These are phyloP conservation scores for Takashimella tepidaria DNA, from an alignment of 1,284 basidiomycete species.

Conservation along the genomic window DNA sequence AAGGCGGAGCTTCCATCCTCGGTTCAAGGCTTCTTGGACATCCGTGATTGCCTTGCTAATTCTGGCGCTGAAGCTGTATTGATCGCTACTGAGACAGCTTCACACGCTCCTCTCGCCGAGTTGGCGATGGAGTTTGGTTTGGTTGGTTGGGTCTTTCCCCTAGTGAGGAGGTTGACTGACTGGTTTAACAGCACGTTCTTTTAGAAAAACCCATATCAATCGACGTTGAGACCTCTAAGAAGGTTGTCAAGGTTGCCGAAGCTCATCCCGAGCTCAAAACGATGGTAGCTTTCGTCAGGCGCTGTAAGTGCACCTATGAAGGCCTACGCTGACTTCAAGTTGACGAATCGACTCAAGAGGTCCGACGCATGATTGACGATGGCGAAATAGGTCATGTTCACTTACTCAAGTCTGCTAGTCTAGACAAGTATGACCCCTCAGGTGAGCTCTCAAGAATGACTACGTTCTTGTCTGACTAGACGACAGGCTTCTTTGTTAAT, in stretches of 20 bases:
- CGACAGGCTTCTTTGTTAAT: conserved; percentile 24
- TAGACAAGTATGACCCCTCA: conserved; percentile 16
- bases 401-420: conserved; percentile 14
- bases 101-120: conserved; percentile 19
- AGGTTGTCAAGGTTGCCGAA: conserved; percentile 13
- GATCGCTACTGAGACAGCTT: conserved; percentile 22
- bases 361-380: conserved; percentile 12
- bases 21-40: conserved; percentile 3
- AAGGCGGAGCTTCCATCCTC: conserved; percentile 10
- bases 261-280: conserved; percentile 16
- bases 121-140: conserved; percentile 17
- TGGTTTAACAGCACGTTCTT: conserved; percentile 15
- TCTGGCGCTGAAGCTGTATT: conserved; percentile 19
- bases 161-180: background rate
- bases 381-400: conserved; percentile 20
- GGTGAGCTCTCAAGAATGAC: conserved; percentile 8
- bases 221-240: conserved; percentile 13
- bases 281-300: conserved; percentile 19
- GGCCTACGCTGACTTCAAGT: conserved; percentile 5
- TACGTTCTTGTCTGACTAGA: background rate
- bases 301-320: conserved; percentile 14
- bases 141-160: conserved; percentile 13
- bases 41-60: conserved; percentile 8
- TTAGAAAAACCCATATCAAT: conserved; percentile 25
- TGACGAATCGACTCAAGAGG: conserved; percentile 3